Percentiles rank a stretch among this genome's conserved stretches.
These are phyloP conservation scores for Cyclostephanos invisitatus DNA, from an alignment of 108 stramenopile species.

Conservation along the genomic window DNA sequence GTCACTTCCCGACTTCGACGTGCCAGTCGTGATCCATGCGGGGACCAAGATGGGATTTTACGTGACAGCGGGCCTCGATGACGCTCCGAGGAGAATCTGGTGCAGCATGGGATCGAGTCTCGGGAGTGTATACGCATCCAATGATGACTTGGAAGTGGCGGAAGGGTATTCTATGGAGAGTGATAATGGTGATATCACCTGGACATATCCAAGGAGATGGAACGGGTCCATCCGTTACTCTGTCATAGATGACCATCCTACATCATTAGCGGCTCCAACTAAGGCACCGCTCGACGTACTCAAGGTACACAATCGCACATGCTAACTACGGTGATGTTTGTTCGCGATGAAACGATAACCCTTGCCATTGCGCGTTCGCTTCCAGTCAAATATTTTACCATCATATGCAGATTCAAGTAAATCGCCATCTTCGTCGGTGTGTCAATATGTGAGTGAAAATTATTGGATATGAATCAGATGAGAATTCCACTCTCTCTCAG, in stretches of 20 bases:
- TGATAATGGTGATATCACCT: not conserved
- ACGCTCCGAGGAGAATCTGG: not conserved
- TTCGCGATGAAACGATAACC: no score
- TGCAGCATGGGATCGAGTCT: slow-evolving; percentile 1
- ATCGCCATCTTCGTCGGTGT: not conserved
- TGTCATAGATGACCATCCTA: not conserved
- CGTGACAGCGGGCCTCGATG: not conserved
- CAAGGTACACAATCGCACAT: not conserved
- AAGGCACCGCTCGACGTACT: not conserved
- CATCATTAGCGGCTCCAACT: not conserved
- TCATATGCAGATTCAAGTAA: not conserved
- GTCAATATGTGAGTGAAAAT: slow-evolving; percentile 6
- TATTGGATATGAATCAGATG: not conserved
- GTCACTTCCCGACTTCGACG: no score
- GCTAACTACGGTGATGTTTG: not conserved
- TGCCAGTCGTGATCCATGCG: no score
- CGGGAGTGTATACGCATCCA: not conserved
- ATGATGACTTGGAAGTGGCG: slow-evolving; percentile 4
- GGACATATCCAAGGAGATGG: not conserved
- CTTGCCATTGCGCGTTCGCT: no score
- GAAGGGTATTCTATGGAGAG: slow-evolving; percentile 1
- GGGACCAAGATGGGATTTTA: not conserved
- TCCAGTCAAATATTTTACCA: not conserved
- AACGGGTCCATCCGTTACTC: not conserved
- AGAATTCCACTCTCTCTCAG: not conserved